Conservation (phyloP, 371 early-diverging fungal genomes). For the Mortierella sp. region DNA sequence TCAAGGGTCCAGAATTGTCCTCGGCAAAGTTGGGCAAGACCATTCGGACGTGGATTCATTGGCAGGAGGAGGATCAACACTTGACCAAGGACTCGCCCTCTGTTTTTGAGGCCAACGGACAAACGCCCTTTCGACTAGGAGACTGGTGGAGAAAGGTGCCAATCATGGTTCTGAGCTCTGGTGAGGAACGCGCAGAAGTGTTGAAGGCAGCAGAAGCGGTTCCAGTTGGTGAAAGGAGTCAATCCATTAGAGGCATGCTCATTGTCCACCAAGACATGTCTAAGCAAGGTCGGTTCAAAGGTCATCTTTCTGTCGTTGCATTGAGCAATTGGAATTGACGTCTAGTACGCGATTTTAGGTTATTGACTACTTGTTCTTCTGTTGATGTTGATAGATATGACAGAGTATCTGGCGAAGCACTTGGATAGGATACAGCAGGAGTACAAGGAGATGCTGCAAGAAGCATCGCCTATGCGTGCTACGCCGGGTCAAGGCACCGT, state of each 20-base stretch:
- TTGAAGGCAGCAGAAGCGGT: not conserved
- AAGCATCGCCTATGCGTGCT: not conserved
- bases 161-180: conserved; percentile 40
- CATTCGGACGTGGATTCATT: conserved; percentile 52
- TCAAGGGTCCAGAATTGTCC: conserved; percentile 31
- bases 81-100: not conserved
- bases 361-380: not conserved
- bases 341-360: too few relatives aligned
- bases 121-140: conserved; percentile 17
- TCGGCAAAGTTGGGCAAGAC: conserved; percentile 21
- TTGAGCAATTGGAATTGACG: too few relatives aligned
- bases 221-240: not conserved
- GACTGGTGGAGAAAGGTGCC: conserved; percentile 57
- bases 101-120: not conserved
- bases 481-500: not conserved
- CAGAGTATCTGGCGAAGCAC: conserved; percentile 21
- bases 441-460: conserved; percentile 33
- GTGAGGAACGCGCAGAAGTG: conserved; percentile 12
- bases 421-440: conserved; percentile 22
- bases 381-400: conserved; percentile 41
- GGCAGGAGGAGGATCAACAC: conserved; percentile 50
- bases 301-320: too few relatives aligned
- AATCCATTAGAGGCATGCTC: conserved; percentile 29
- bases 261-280: conserved; percentile 43
- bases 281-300: conserved; percentile 44